Percentiles rank a stretch among this genome's conserved stretches.
These are phyloP conservation scores for Neonectria neomacrospora DNA, from an alignment of 2,329 filamentous ascomycete genomes.

Conservation along the genomic window DNA sequence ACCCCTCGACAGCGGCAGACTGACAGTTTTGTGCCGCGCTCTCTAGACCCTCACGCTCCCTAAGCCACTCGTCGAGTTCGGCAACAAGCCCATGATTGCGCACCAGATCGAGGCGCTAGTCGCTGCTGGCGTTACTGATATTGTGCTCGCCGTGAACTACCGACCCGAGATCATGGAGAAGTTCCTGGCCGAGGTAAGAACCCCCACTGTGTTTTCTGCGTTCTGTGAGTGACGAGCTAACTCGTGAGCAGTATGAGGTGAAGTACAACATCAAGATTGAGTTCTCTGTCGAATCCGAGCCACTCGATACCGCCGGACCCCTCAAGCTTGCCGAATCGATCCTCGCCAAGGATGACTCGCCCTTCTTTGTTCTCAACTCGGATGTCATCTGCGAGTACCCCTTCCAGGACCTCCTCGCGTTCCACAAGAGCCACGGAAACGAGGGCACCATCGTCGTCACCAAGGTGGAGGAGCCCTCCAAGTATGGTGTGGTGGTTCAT, in stretches of 20 bases:
- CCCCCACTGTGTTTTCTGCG: neutral
- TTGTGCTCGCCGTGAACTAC: constrained; percentile 99
- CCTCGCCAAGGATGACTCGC: constrained; percentile 89
- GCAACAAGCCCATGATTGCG: constrained; percentile 98
- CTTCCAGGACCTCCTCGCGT: constrained; percentile 87
- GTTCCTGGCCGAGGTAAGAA: constrained; percentile 82
- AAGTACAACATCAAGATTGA: constrained; percentile 95
- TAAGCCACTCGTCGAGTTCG: constrained; percentile 97
- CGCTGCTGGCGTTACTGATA: constrained; percentile 93
- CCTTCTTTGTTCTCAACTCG: constrained; percentile 98
- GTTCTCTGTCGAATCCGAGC: constrained; percentile 96
- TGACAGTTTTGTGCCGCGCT: constrained; percentile 36
- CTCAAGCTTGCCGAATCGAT: constrained; percentile 95
- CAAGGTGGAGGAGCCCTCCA: constrained; percentile 98
- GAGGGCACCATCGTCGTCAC: constrained; percentile 98
- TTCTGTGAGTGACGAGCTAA: constrained; percentile 18
- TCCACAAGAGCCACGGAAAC: constrained; percentile 92
- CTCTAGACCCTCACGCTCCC: constrained; percentile 91
- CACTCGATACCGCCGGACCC: constrained; percentile 92
- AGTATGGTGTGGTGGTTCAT: constrained; percentile 98
- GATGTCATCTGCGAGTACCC: constrained; percentile 99
- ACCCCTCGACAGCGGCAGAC: constrained; percentile 12
- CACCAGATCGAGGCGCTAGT: constrained; percentile 97
- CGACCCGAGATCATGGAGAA: constrained; percentile 97
- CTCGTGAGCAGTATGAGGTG: constrained; percentile 76